Base-by-base conservation (phyloP, 2,329 filamentous ascomycete genomes). In the Alternaria sp. region DNA sequence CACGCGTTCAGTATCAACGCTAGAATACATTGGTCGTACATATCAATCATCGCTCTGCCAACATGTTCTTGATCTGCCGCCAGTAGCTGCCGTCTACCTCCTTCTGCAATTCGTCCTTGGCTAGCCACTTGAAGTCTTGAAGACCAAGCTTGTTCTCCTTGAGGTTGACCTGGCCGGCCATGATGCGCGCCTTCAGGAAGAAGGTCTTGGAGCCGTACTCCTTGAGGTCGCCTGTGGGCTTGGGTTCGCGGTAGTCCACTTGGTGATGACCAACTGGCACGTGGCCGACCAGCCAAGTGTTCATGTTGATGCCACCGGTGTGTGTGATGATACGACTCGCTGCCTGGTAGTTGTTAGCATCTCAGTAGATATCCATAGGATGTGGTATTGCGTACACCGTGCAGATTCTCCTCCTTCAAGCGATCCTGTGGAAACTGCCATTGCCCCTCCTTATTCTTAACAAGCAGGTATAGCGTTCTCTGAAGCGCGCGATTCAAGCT, bases 211-310 rank as follows among this genome's bases (percentile, higher is more conserved):
- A 87, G 57, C 92, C 93, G 60, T 85, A 82, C 59, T 85, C 81
- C 69, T 84, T 76, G 67, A 67, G 67, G 3, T 21, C 15, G 21
- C 72, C 73, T 6, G 68, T 60, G 1, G 69, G 43, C 3, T 61
- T 67, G 5, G 68, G 54, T 30, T 68, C 76, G 79, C 71, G 85
- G 85, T 84, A 85, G 66, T 88, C 83, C 65, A 83, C 83, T 69
- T 92, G 85, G 75, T 91, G 83, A 82, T 97, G 91, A 25, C 94
- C 95, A 62, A 97, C 87, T 11, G 96, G 96, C 62, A 91, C 91
- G 73, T 93, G 93, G 64, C 93, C 95, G 55, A 99, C 92, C 71
- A 98, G 88, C 94, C 96, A 99, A 59, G 93, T 97, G 84, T 98
- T 98, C 94, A 99, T 98, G 85, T 99, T 96, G 65, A 92, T 83